Evolutionary conservation across 768 basidiomycete genomes (phyloP).

Genomic region (Cantharellus anzutake): DNA sequence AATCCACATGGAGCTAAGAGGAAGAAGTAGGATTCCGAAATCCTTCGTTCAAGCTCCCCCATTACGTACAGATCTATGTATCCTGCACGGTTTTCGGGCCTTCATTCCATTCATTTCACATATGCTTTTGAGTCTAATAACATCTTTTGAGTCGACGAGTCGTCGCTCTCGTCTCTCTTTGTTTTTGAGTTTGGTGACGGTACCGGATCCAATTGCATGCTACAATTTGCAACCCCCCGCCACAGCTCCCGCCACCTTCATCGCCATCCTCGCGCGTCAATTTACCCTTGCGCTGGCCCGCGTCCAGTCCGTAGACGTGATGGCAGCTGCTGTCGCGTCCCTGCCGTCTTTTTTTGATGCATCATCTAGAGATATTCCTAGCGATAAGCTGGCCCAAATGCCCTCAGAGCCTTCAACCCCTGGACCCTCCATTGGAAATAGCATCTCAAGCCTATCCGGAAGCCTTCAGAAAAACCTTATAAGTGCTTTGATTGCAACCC

Average conservation of each 20-base stretch:
- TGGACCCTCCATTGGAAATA: too few species aligned
- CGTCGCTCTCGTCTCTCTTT: too few species aligned
- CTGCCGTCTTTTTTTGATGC: neutral
- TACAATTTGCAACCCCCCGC: too few species aligned
- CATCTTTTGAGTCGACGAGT: neutral
- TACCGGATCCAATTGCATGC: too few species aligned
- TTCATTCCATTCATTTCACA: neutral
- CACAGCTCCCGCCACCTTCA: too few species aligned
- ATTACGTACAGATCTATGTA: neutral
- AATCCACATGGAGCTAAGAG: constrained; percentile 71
- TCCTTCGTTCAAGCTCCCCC: neutral
- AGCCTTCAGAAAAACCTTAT: too few species aligned
- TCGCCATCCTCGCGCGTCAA: neutral
- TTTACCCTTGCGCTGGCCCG: neutral
- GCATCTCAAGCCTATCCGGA: too few species aligned
- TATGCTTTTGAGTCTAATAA: neutral
- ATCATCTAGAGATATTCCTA: too few species aligned
- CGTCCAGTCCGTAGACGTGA: neutral
- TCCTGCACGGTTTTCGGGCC: neutral
- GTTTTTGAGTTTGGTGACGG: too few species aligned
- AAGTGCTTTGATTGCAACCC: neutral
- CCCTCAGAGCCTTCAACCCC: too few species aligned
- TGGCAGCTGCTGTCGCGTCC: constrained; percentile 1
- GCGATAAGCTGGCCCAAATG: too few species aligned
- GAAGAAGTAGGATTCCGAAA: constrained; percentile 18